Percentiles rank a stretch among this genome's conserved stretches.
Conservation (phyloP, 768 basidiomycete genomes). For the Austroboletus eburneus region DNA sequence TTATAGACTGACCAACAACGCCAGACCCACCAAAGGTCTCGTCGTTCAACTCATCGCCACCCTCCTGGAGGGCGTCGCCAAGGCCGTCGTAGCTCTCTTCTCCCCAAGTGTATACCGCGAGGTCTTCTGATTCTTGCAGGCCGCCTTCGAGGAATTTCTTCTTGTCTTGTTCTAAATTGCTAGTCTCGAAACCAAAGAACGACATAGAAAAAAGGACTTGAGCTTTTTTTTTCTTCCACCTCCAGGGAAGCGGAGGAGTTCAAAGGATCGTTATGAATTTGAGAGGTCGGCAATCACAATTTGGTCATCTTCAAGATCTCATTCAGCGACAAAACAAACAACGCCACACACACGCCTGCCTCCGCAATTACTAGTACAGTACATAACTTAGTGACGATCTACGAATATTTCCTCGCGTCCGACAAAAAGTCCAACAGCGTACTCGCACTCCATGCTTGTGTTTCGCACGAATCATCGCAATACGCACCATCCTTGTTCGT, state of each 20-base stretch:
- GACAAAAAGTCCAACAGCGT: constrained; percentile 88
- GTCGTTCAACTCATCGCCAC: constrained; percentile 90
- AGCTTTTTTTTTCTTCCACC: constrained; percentile 15
- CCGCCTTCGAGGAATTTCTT: constrained; percentile 48
- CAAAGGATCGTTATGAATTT: constrained; percentile 4
- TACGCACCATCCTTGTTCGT: constrained; percentile 81
- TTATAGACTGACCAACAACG: constrained; percentile 59
- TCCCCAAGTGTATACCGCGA: constrained; percentile 92
- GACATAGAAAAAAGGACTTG: constrained; percentile 48
- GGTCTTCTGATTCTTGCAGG: constrained; percentile 64
- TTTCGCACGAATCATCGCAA: constrained; percentile 85
- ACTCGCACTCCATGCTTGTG: constrained; percentile 96
- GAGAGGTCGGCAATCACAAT: constrained; percentile 15
- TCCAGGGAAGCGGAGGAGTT: constrained; percentile 14
- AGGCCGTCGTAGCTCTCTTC: constrained; percentile 88
- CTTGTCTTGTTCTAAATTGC: constrained; percentile 61
- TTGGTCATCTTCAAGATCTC: constrained; percentile 9
- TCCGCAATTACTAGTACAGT: constrained; percentile 2
- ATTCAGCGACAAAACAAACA: constrained; percentile 19
- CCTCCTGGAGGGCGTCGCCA: constrained; percentile 83
- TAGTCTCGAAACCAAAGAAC: constrained; percentile 75
- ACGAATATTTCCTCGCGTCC: constrained; percentile 41
- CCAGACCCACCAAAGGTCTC: constrained; percentile 86
- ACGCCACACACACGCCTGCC: constrained; percentile 21
- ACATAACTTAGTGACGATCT: constrained; percentile 7